Evolutionary conservation across 208 protist genomes (phyloP).

Genomic region (Leishmania guyanensis): DNA sequence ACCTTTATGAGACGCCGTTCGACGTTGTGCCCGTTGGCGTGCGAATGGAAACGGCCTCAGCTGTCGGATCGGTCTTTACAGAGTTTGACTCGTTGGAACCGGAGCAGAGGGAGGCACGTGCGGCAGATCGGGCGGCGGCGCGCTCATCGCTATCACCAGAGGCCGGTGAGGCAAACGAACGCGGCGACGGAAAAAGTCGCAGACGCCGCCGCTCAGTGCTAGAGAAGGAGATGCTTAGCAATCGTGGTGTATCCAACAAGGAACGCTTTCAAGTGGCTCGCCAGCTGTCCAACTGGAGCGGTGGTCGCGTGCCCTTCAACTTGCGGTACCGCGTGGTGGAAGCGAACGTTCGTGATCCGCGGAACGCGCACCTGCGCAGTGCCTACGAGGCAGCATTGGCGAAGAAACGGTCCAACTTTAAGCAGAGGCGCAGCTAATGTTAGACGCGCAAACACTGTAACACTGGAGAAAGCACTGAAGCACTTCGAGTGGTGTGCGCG

Average conservation of each 20-base stretch:
- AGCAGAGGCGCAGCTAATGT: slow-evolving; percentile 26
- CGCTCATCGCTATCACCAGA: slow-evolving; percentile 20
- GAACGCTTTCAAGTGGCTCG: slow-evolving; percentile 65
- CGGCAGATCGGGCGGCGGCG: slow-evolving; percentile 21
- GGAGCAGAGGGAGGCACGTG: slow-evolving; percentile 31
- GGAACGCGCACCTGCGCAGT: slow-evolving; percentile 51
- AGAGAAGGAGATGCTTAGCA: slow-evolving; percentile 55
- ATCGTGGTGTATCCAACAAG: slow-evolving; percentile 70
- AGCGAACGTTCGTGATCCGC: slow-evolving; percentile 75
- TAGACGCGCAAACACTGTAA: not conserved
- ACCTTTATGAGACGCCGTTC: slow-evolving; percentile 71
- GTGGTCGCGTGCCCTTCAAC: slow-evolving; percentile 87
- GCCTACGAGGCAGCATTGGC: slow-evolving; percentile 53
- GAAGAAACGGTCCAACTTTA: slow-evolving; percentile 65
- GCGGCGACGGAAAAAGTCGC: not conserved
- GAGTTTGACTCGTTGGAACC: slow-evolving; percentile 78
- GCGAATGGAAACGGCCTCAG: slow-evolving; percentile 63
- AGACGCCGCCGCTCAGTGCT: slow-evolving; percentile 44
- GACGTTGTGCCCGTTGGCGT: slow-evolving; percentile 72
- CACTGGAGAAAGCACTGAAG: not conserved
- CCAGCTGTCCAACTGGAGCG: slow-evolving; percentile 63
- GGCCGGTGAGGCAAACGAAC: not conserved
- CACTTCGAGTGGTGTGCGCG: not conserved
- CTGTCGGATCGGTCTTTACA: slow-evolving; percentile 56
- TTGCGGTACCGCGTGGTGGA: slow-evolving; percentile 84